These are phyloP conservation scores for Myxozyma udenii DNA, from an alignment of 805 yeast genomes.

Conservation along the genomic window DNA sequence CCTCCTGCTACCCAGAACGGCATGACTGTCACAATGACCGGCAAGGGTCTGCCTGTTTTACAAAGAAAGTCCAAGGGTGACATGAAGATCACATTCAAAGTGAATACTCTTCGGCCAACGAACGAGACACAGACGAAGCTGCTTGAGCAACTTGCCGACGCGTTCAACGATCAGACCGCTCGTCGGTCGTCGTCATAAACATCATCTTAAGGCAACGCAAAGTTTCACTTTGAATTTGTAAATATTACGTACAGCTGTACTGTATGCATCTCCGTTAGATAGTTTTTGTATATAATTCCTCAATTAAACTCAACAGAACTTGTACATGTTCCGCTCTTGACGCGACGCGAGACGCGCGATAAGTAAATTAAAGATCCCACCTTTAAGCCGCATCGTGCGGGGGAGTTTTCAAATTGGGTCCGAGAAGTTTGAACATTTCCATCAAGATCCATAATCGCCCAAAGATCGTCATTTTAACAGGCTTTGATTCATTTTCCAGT, in stretches of 20 bases:
- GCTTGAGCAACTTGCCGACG: conserved; percentile 91
- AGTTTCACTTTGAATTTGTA: conserved; percentile 6
- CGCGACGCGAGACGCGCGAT: conserved; percentile 6
- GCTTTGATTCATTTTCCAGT: too few relatives aligned
- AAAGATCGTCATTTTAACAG: too few relatives aligned
- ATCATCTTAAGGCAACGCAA: conserved; percentile 1
- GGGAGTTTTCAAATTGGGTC: too few relatives aligned
- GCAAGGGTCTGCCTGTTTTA: conserved; percentile 77
- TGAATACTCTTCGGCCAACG: conserved; percentile 66
- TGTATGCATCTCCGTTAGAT: neutral
- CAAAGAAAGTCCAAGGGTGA: conserved; percentile 59
- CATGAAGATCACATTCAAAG: conserved; percentile 68
- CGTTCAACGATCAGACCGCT: conserved; percentile 76
- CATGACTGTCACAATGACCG: conserved; percentile 69
- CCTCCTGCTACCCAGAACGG: conserved; percentile 83
- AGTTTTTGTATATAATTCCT: neutral
- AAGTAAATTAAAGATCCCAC: neutral
- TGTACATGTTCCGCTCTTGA: neutral
- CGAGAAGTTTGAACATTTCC: too few relatives aligned
- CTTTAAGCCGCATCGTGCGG: too few relatives aligned
- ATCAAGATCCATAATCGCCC: too few relatives aligned
- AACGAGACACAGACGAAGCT: conserved; percentile 83
- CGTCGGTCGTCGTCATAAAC: conserved; percentile 4
- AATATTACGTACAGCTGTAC: conserved; percentile 2
- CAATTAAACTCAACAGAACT: neutral